Percentiles rank a stretch among this genome's conserved stretches.
Evolutionary conservation across 2,329 filamentous ascomycete species (phyloP).

Genomic region (Diaporthe humulicola): DNA sequence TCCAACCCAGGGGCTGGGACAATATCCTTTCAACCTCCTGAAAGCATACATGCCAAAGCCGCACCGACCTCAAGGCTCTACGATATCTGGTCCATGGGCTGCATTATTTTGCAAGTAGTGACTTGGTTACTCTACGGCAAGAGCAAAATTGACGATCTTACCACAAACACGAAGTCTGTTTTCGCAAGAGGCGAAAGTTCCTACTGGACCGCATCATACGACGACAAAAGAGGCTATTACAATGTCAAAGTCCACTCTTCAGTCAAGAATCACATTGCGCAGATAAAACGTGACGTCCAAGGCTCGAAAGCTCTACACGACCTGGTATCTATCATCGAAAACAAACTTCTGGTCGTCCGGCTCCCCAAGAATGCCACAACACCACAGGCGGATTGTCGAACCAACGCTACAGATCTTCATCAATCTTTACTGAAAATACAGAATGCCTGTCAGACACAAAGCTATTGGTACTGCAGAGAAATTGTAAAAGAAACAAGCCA

Average conservation of each 20-base stretch:
- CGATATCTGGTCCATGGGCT: slow-evolving; percentile 29
- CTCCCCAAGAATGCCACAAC: accelerated
- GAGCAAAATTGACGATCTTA: neutral
- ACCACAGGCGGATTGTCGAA: neutral
- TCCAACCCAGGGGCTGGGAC: neutral
- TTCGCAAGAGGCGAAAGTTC: neutral
- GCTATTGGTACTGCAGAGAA: neutral
- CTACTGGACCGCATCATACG: neutral
- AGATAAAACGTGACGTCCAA: neutral
- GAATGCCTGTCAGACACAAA: neutral
- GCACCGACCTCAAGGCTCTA: slow-evolving; percentile 10
- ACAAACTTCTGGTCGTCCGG: neutral
- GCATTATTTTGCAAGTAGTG: slow-evolving; percentile 16
- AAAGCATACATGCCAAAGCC: neutral
- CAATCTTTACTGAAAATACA: neutral
- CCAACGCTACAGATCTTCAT: neutral
- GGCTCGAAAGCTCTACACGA: neutral
- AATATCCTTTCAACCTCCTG: slow-evolving; percentile 4
- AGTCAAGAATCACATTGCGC: neutral
- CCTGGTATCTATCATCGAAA: neutral
- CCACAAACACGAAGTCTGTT: neutral
- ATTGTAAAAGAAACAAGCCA: neutral
- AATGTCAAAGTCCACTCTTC: neutral
- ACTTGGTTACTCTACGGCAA: slow-evolving; percentile 21
- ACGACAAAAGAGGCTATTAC: no score